These are phyloP conservation scores for Hanseniaspora vineae DNA, from an alignment of 805 yeast species.

Conservation along the genomic window DNA sequence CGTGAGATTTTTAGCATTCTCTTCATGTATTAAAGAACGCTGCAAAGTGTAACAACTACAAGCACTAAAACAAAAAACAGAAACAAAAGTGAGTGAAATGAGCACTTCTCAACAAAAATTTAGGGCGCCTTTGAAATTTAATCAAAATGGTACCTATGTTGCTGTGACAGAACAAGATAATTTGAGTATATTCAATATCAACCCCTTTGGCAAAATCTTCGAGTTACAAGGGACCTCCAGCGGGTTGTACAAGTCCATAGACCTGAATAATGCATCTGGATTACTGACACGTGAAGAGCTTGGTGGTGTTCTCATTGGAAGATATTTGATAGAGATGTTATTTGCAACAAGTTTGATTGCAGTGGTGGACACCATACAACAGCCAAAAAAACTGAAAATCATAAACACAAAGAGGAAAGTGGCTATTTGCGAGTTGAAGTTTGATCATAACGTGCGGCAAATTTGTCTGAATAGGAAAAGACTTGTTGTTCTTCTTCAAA, in stretches of 20 bases:
- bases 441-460: conserved; percentile 60
- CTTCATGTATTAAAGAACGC: no score
- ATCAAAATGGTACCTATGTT: conserved; percentile 76
- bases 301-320: conserved; percentile 25
- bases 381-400: conserved; percentile 50
- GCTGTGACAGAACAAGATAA: conserved; percentile 57
- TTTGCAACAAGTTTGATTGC: conserved; percentile 82
- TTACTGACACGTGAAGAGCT: conserved; percentile 22
- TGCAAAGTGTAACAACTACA: no score
- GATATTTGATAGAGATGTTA: conserved; percentile 58
- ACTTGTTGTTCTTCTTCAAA: conserved; percentile 55
- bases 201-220: conserved; percentile 70
- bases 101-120: neutral
- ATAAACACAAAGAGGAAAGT: conserved; percentile 59
- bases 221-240: conserved; percentile 21
- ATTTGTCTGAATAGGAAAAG: conserved; percentile 75
- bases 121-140: conserved; percentile 50
- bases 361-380: conserved; percentile 65
- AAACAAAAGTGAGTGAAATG: neutral
- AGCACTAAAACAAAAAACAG: neutral
- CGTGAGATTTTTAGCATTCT: no score
- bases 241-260: neutral
- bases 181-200: conserved; percentile 73
- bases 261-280: neutral
- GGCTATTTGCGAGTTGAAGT: conserved; percentile 76